Conservation (phyloP, 139 green algal species). For the Volvox africanus region DNA sequence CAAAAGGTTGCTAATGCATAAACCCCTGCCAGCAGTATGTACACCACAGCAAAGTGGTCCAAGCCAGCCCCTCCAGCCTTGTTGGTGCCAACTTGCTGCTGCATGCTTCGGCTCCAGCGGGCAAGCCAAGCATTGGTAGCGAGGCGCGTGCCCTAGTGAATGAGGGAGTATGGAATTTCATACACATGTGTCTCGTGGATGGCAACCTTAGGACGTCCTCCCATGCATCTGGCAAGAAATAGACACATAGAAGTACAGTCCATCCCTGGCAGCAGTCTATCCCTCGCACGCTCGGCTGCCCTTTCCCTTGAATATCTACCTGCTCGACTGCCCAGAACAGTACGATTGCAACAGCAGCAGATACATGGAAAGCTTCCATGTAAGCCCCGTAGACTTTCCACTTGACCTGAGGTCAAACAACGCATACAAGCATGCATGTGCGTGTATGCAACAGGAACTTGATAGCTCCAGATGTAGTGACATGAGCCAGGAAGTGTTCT, state of each 20-base stretch:
- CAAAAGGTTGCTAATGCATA: constrained; percentile 15
- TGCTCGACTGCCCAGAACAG: constrained; percentile 25
- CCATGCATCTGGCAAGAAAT: too few relatives aligned
- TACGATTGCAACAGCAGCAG: neutral
- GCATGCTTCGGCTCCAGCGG: constrained; percentile 8
- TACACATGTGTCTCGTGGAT: too few relatives aligned
- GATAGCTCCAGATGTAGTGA: too few relatives aligned
- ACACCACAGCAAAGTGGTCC: neutral
- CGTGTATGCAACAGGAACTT: too few relatives aligned
- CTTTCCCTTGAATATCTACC: neutral
- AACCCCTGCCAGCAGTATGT: constrained; percentile 7
- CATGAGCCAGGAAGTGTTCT: too few relatives aligned
- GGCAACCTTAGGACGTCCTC: too few relatives aligned
- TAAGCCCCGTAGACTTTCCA: constrained; percentile 36
- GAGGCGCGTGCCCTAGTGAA: constrained; percentile 8
- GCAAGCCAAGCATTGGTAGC: constrained; percentile 45
- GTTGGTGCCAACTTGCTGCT: neutral
- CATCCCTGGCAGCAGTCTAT: too few relatives aligned
- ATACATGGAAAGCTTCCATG: neutral
- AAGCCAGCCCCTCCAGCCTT: neutral
- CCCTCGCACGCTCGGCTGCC: too few relatives aligned
- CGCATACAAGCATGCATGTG: too few relatives aligned
- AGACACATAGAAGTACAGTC: too few relatives aligned
- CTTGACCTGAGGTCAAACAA: constrained; percentile 23
- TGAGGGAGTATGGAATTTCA: too few relatives aligned